phyloP scores from a whole-genome alignment of 2,329 filamentous ascomycete genomes.

The Aspergillus clavatus region DNA sequence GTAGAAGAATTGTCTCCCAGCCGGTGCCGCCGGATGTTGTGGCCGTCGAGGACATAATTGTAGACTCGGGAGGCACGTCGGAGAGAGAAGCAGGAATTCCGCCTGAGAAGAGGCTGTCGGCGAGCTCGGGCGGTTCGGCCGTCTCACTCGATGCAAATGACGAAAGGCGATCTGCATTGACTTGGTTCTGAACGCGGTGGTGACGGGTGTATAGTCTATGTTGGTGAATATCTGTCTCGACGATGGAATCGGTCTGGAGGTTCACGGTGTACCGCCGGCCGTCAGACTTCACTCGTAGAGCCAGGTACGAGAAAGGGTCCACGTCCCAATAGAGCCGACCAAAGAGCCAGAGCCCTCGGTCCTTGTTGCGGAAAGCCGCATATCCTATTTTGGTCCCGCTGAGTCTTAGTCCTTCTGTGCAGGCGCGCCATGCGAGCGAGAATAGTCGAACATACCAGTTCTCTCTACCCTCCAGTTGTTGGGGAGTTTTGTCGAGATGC shows the following conservation, averaged over 20 bases:
- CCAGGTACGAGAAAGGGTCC: constrained; percentile 82
- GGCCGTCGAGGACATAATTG: constrained; percentile 29
- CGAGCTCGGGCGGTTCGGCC: constrained; percentile 20
- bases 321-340: constrained; percentile 83
- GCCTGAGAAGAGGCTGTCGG: constrained; percentile 21
- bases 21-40: constrained; percentile 66
- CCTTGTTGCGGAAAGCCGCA: constrained; percentile 81
- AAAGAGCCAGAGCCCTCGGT: constrained; percentile 73
- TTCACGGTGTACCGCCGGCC: constrained; percentile 92
- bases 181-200: constrained; percentile 29
- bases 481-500: constrained; percentile 81
- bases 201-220: constrained; percentile 66
- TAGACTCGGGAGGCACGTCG: constrained; percentile 34
- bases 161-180: constrained; percentile 12
- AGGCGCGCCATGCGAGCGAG: neutral
- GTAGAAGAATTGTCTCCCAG: constrained; percentile 94
- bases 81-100: constrained; percentile 35
- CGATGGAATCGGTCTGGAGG: constrained; percentile 87
- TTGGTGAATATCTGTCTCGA: constrained; percentile 93
- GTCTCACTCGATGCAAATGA: constrained; percentile 12
- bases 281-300: constrained; percentile 82
- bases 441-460: constrained; percentile 27
- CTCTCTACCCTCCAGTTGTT: constrained; percentile 49
- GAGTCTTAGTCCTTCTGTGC: constrained; percentile 2
- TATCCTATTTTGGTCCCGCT: constrained; percentile 59